A percentile compares a stretch with the other conserved stretches of the same genome.
Conservation (phyloP, 192 early-diverging fungal species). For the Podila epicladia region DNA sequence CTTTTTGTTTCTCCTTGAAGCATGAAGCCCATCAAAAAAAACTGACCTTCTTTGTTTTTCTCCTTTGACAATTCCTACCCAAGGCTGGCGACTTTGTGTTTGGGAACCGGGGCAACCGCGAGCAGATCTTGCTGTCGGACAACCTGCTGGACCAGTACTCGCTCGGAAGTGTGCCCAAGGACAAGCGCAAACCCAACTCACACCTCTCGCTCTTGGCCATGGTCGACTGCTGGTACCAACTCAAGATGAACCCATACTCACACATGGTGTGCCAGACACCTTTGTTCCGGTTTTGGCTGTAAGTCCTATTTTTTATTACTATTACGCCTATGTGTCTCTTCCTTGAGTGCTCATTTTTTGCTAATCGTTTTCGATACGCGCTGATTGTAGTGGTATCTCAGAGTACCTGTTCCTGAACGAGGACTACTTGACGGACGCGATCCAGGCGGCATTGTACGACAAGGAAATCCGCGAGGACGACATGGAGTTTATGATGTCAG, state of each 20-base stretch:
- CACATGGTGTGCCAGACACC: slow-evolving; percentile 97
- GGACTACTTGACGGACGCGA: slow-evolving; percentile 86
- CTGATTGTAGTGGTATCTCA: slow-evolving; percentile 78
- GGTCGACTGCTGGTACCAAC: slow-evolving; percentile 92
- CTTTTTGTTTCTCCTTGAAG: background rate
- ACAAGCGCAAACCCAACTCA: slow-evolving; percentile 82
- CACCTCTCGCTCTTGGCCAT: slow-evolving; percentile 94
- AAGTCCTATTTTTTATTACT: slow-evolving; percentile 35
- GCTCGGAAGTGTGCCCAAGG: slow-evolving; percentile 81
- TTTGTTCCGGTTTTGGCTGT: slow-evolving; percentile 91
- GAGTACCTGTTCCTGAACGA: slow-evolving; percentile 91
- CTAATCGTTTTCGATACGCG: background rate
- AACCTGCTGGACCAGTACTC: slow-evolving; percentile 87
- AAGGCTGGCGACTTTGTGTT: slow-evolving; percentile 89
- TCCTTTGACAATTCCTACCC: background rate
- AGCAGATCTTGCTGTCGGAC: slow-evolving; percentile 83
- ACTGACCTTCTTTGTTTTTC: no score
- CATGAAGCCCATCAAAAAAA: background rate
- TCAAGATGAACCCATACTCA: slow-evolving; percentile 90
- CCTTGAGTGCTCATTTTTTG: background rate
- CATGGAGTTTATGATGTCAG: slow-evolving; percentile 92
- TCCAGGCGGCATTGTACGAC: slow-evolving; percentile 81
- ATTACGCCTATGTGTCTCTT: background rate
- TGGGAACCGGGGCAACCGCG: slow-evolving; percentile 66
- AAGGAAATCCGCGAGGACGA: slow-evolving; percentile 82